phyloP scores from a whole-genome alignment of 2,329 filamentous ascomycete species.

The Paecilomyces formosus region DNA sequence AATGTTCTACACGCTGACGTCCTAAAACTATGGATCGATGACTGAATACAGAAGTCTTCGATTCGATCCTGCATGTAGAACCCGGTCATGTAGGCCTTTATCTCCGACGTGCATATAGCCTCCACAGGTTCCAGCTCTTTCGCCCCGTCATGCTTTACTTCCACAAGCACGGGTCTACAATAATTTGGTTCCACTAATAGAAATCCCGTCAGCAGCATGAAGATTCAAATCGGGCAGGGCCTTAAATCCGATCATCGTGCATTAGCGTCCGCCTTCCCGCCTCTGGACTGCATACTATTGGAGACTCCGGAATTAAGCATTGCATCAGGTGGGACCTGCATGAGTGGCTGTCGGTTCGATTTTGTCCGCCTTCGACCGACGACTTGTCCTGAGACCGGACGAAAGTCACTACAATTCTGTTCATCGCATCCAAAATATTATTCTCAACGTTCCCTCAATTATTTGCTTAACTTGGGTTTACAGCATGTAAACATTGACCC shows the following conservation, averaged over 20 bases:
- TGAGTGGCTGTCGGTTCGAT: not conserved
- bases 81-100: not conserved
- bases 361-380: not conserved
- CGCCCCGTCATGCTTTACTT: not conserved
- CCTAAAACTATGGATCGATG: not conserved
- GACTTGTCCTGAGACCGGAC: not conserved
- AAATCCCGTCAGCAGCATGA: not conserved
- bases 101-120: not conserved
- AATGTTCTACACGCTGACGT: not conserved
- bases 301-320: not conserved
- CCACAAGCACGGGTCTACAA: not conserved
- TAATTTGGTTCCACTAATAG: not conserved
- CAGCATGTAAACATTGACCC: too few relatives aligned
- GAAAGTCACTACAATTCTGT: not conserved
- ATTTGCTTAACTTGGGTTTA: too few relatives aligned
- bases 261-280: not conserved
- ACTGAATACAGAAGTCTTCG: not conserved
- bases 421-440: too few relatives aligned
- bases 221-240: not conserved
- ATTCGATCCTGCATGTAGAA: not conserved
- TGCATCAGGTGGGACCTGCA: not conserved
- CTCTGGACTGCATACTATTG: not conserved
- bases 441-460: too few relatives aligned
- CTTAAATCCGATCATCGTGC: not conserved
- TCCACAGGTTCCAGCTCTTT: not conserved